These are phyloP conservation scores for Trichoderma pleuroti DNA, from an alignment of 2,329 filamentous ascomycete genomes.

Conservation along the genomic window DNA sequence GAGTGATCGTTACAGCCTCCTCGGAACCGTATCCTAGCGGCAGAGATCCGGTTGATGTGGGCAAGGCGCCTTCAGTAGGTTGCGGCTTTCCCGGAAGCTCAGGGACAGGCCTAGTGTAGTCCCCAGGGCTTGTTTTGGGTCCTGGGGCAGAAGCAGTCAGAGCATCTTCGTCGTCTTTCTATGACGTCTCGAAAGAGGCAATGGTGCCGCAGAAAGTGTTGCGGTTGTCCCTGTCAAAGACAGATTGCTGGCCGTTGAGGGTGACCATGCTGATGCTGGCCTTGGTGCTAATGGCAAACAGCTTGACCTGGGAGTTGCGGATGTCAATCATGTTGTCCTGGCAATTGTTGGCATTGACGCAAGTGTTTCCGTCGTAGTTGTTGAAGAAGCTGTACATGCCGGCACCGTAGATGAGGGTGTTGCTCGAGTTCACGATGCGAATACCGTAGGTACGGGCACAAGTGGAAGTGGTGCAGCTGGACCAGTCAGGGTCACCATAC, in stretches of 20 bases:
- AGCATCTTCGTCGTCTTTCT: constrained; percentile 21
- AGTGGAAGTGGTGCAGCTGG: constrained; percentile 45
- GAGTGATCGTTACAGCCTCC: neutral
- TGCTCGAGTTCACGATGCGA: constrained; percentile 62
- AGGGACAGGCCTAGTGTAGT: neutral
- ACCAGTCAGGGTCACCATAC: constrained; percentile 68
- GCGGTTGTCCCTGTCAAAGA: constrained; percentile 58
- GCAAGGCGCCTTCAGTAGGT: neutral
- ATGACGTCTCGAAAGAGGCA: constrained; percentile 44
- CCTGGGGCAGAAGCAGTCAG: neutral
- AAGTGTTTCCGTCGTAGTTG: constrained; percentile 67
- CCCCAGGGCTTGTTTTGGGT: neutral
- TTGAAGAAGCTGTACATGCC: constrained; percentile 82
- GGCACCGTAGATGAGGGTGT: constrained; percentile 67
- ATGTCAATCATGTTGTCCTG: constrained; percentile 75
- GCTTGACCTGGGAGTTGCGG: constrained; percentile 61
- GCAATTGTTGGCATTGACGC: constrained; percentile 64
- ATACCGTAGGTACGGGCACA: constrained; percentile 78
- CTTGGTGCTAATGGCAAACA: constrained; percentile 73
- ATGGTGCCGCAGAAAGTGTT: constrained; percentile 64
- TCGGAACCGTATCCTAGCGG: neutral
- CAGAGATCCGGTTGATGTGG: neutral
- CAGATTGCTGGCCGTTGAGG: constrained; percentile 52
- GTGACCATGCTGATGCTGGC: constrained; percentile 71
- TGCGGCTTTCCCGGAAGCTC: neutral